Evolutionary conservation across 2,329 filamentous ascomycete species (phyloP).

Genomic region (Pseudodiploospora longispora): DNA sequence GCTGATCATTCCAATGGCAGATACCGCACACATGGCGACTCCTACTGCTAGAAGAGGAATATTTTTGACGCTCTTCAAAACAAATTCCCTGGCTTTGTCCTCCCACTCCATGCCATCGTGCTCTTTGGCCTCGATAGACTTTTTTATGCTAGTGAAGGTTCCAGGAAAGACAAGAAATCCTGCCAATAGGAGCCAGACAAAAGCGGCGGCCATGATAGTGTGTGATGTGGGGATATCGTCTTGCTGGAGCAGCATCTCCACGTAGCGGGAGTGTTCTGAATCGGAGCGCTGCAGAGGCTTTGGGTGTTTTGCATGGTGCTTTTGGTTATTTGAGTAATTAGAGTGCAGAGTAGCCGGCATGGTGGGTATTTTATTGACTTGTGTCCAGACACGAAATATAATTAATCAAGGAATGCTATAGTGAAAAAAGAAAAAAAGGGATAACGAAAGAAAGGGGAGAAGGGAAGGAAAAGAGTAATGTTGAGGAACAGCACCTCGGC

Average conservation of each 20-base stretch:
- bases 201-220: slow-evolving; percentile 35
- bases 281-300: slow-evolving; percentile 12
- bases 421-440: neutral
- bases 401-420: neutral
- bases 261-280: slow-evolving; percentile 29
- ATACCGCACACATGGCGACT: slow-evolving; percentile 31
- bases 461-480: neutral
- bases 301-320: slow-evolving; percentile 1
- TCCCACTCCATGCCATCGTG: slow-evolving; percentile 6
- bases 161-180: slow-evolving; percentile 46
- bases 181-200: slow-evolving; percentile 40
- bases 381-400: no score
- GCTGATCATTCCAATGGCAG: slow-evolving; percentile 27
- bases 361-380: neutral
- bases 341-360: neutral
- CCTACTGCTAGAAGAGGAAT: slow-evolving; percentile 36
- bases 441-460: neutral
- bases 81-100: slow-evolving; percentile 8
- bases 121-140: slow-evolving; percentile 15
- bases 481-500: no score
- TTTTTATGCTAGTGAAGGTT: slow-evolving; percentile 37
- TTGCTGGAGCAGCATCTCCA: slow-evolving; percentile 39
- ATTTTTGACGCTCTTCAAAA: slow-evolving; percentile 19
- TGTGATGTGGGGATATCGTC: slow-evolving; percentile 36
- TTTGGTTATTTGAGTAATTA: slow-evolving; percentile 7